phyloP scores from a whole-genome alignment of 345 rosid species.

The Turritis glabra region DNA sequence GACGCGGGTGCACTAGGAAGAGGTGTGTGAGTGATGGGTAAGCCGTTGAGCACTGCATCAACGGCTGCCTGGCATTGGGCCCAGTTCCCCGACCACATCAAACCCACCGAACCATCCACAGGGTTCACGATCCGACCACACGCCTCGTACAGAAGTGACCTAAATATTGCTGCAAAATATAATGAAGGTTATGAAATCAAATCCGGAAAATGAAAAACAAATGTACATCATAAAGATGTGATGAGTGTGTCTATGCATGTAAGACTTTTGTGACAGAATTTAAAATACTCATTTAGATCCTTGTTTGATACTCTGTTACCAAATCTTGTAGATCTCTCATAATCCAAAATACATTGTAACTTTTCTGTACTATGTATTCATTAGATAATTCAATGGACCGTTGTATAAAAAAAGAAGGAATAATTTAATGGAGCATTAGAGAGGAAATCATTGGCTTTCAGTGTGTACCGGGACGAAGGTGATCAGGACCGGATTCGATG shows the following conservation, averaged over 20 bases:
- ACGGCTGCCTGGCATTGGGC: constrained; percentile 69
- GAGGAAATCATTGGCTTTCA: background rate
- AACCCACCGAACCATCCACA: constrained; percentile 49
- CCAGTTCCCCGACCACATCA: constrained; percentile 41
- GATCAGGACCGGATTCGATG: constrained; percentile 60
- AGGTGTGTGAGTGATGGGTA: constrained; percentile 39
- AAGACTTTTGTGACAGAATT: background rate
- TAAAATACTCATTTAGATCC: background rate
- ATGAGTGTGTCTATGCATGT: constrained; percentile 24
- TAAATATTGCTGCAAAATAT: constrained; percentile 37
- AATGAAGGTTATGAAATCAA: constrained; percentile 41
- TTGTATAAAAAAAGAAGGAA: background rate
- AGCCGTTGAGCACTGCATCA: constrained; percentile 56
- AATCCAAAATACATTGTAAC: background rate
- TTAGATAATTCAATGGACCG: background rate
- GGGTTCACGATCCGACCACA: constrained; percentile 45
- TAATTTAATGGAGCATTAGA: background rate
- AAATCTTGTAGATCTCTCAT: background rate
- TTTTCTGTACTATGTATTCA: background rate
- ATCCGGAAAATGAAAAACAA: background rate
- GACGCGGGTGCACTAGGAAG: constrained; percentile 30
- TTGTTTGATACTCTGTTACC: background rate
- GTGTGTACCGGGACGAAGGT: constrained; percentile 52
- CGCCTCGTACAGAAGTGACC: constrained; percentile 53
- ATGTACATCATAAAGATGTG: constrained; percentile 1